These are phyloP conservation scores for Endoconidiophora laricicola DNA, from an alignment of 2,329 filamentous ascomycete species.

Conservation along the genomic window DNA sequence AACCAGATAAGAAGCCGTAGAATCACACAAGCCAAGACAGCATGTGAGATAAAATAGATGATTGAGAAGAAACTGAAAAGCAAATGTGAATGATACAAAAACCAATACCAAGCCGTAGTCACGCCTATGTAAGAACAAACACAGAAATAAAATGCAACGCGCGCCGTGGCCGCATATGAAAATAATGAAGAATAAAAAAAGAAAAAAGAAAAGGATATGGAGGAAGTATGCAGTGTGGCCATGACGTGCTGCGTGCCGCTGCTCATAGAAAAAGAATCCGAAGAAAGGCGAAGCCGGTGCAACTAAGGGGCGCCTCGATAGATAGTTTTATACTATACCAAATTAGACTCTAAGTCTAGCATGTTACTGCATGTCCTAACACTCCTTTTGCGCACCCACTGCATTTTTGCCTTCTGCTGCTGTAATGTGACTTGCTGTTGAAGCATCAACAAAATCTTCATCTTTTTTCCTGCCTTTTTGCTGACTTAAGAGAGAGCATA, in stretches of 20 bases:
- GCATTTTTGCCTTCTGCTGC: no score
- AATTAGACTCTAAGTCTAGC: no score
- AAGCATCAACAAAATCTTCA: no score
- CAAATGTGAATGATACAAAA: conserved; percentile 18
- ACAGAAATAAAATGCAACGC: conserved; percentile 1
- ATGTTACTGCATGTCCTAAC: no score
- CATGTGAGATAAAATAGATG: neutral
- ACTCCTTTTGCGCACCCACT: no score
- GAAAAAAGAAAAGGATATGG: conserved; percentile 1
- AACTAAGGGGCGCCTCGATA: neutral
- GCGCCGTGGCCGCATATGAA: no score
- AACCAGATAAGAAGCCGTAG: conserved; percentile 2
- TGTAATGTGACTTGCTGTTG: no score
- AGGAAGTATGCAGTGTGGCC: neutral
- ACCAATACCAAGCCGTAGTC: conserved; percentile 4
- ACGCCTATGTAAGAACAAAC: conserved; percentile 2
- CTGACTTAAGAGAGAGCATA: no score
- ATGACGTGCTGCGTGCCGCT: neutral
- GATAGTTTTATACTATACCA: neutral
- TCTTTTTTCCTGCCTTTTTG: no score
- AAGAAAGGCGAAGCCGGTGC: no score
- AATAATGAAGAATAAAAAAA: neutral
- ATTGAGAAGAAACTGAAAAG: neutral
- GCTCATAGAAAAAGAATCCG: neutral
- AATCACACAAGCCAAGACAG: neutral